A percentile compares a stretch with the other conserved stretches of the same genome.
Conservation (phyloP, 2,329 filamentous ascomycete species). For the Balansia obtecta region DNA sequence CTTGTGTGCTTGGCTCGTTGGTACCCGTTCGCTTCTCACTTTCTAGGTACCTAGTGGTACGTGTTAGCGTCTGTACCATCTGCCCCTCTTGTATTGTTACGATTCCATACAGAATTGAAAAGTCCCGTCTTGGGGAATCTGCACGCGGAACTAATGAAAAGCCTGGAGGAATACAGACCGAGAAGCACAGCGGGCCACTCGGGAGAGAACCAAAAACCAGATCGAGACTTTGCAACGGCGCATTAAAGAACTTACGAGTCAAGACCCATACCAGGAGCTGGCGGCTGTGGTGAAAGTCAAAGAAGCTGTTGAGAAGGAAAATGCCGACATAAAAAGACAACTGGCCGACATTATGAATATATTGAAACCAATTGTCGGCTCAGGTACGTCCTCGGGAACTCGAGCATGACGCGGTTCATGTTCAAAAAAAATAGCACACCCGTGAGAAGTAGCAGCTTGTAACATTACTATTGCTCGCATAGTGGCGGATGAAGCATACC, state of each 20-base stretch:
- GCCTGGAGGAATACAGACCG: constrained; percentile 43
- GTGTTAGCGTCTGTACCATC: neutral
- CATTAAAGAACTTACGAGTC: constrained; percentile 64
- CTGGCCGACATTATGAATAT: constrained; percentile 53
- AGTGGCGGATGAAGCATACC: neutral
- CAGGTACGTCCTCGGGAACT: constrained; percentile 10
- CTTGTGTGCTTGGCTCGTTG: neutral
- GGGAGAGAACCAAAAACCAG: constrained; percentile 68
- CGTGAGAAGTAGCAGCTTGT: neutral
- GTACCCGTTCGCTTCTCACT: neutral
- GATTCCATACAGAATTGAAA: no score
- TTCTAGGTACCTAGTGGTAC: neutral
- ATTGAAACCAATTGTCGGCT: constrained; percentile 44
- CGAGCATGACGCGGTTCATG: no score
- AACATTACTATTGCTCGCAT: neutral
- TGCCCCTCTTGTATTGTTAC: neutral
- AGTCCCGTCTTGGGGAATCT: no score
- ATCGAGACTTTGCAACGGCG: constrained; percentile 63
- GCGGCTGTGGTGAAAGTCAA: constrained; percentile 65
- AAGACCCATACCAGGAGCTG: constrained; percentile 75
- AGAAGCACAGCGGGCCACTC: constrained; percentile 74
- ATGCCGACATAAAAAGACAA: constrained; percentile 61
- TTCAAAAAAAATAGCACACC: neutral
- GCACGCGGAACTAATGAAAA: neutral
- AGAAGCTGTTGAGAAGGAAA: constrained; percentile 66